Conservation (phyloP, 1,284 basidiomycete species). For the Boletus smithii region DNA sequence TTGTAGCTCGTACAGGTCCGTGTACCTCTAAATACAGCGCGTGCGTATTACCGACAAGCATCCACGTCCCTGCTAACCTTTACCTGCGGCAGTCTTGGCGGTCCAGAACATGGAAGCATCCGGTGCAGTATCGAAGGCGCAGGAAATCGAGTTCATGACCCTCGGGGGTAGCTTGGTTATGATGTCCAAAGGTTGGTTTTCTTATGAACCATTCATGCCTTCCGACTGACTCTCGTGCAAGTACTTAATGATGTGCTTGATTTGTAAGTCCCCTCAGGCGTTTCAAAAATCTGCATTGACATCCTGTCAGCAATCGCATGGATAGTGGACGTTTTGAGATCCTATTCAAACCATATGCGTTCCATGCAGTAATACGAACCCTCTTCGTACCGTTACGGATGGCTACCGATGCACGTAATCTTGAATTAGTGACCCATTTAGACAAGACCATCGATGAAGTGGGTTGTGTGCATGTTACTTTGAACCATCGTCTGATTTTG, state of each 20-base stretch:
- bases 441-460: constrained; percentile 71
- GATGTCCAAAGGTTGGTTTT: constrained; percentile 74
- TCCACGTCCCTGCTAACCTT: constrained; percentile 5
- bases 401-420: constrained; percentile 67
- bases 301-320: constrained; percentile 51
- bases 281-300: constrained; percentile 2
- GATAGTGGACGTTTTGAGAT: constrained; percentile 79
- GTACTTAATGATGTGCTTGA: constrained; percentile 88
- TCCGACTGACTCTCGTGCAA: constrained; percentile 26
- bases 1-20: constrained; percentile 60
- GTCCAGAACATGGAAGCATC: constrained; percentile 87
- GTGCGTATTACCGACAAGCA: constrained; percentile 41
- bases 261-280: constrained; percentile 48
- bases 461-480: constrained; percentile 34
- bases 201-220: background rate
- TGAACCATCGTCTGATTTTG: constrained; percentile 2
- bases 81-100: constrained; percentile 57
- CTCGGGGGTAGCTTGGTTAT: constrained; percentile 80
- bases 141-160: constrained; percentile 78
- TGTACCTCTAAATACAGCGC: constrained; percentile 87
- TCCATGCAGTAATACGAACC: constrained; percentile 80
- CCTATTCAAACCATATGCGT: constrained; percentile 72
- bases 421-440: constrained; percentile 67
- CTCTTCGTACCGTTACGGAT: constrained; percentile 75
- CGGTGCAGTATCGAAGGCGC: constrained; percentile 56